Evolutionary conservation across 345 rosid genomes (phyloP).

Genomic region (Xanthoceras sorbifolium): DNA sequence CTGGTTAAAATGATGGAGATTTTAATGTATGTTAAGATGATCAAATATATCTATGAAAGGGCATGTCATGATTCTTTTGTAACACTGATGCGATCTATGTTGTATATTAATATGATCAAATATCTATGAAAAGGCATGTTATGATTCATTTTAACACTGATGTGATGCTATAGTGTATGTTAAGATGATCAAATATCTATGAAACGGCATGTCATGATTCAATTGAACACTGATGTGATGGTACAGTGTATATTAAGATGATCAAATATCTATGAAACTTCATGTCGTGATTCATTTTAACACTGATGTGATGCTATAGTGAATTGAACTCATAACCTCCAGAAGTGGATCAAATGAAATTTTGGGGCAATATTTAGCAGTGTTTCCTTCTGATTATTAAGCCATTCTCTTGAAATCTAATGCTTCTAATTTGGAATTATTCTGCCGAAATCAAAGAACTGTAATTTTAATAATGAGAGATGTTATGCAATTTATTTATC

Average conservation of each 20-base stretch:
- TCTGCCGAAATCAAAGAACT: background rate
- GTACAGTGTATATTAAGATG: background rate
- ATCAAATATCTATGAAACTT: background rate
- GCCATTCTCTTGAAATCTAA: background rate
- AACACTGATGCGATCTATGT: too few relatives aligned
- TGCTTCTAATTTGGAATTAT: background rate
- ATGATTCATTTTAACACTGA: background rate
- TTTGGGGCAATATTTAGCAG: background rate
- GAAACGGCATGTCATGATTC: background rate
- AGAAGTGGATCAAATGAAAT: background rate
- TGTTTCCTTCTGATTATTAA: constrained; percentile 1
- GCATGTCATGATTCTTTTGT: too few relatives aligned
- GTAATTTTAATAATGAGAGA: background rate
- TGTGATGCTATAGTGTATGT: background rate
- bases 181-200: background rate
- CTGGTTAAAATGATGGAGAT: background rate
- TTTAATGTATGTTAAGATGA: background rate
- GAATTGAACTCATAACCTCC: background rate
- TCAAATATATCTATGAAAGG: too few relatives aligned
- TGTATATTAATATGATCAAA: background rate
- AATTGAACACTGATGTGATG: background rate
- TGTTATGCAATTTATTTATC: background rate
- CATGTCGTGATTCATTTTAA: background rate
- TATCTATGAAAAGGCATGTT: background rate
- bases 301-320: background rate